Evolutionary conservation across 2,329 filamentous ascomycete genomes (phyloP), one percentile per base, ranked within the genome.

Genomic region (Cladosporium sp.): DNA sequence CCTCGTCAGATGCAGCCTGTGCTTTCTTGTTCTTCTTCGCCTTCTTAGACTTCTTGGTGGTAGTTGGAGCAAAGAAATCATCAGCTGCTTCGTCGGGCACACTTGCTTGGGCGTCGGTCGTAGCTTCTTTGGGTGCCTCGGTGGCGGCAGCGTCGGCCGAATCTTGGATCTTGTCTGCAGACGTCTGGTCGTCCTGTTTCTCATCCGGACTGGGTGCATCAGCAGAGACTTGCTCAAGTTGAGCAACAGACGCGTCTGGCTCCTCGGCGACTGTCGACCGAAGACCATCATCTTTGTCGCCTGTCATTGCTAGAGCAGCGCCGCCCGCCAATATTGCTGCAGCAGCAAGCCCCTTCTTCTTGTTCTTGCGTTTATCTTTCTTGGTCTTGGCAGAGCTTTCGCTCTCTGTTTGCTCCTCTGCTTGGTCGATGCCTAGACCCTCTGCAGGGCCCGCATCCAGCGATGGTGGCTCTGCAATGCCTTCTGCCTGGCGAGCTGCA

Each of bases 261-360:
- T 48, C 44, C 15, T 22, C 10, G 6, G 19, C 19, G 20, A 7
- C 17, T 17, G 24, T 13, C 9, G 40, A 10, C 9, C 10, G 9
- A 13, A 20, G 5, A 9, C 24, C 20, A 10, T 44, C 40, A 9
- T 59, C 58, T 9, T 52, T 56, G 42, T 51, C 34, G 39, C 61
- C 57, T 2, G 62, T 58, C 12, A 35, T 19, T n/a, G 58, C 51
- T 7, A 47, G 17, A 1, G 65, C 63, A 10, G 65, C 66, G 40
- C 65, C 68, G 35, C 65, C 62, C 22, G 66, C 67, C 45, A 68
- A 37, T 57, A 66, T 59, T 12, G 68, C 68, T 37, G 64, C 66
- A 13, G 66, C 65, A 17, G 66, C 67, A 8, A 32, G n/a, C 13
- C 60, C 49, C 8, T 50, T 37, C 17, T 20, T 39, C n/a, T 44